phyloP scores from a whole-genome alignment of 2,329 filamentous ascomycete species.

The Sphaceloma murrayae region DNA sequence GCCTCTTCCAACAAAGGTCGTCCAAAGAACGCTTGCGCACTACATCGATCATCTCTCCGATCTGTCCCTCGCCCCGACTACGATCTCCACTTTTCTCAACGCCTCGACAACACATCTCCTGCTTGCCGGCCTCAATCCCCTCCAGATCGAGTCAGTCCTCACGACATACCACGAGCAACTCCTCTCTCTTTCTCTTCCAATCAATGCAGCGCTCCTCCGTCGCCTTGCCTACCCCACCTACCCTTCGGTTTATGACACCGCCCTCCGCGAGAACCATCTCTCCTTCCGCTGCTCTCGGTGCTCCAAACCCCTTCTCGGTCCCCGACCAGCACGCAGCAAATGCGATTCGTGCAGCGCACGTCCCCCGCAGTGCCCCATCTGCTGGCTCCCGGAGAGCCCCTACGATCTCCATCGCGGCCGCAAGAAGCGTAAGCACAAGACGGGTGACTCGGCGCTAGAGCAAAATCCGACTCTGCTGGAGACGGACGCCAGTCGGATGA shows the following conservation, averaged over 20 bases:
- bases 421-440: conserved; percentile 23
- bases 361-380: conserved; percentile 36
- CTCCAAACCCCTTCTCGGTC: conserved; percentile 45
- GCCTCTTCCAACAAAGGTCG: conserved; percentile 25
- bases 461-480: conserved; percentile 4
- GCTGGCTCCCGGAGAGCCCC: conserved; percentile 36
- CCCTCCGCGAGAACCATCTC: conserved; percentile 44
- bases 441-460: conserved; percentile 1
- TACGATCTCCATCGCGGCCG: conserved; percentile 28
- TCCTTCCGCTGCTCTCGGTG: conserved; percentile 49
- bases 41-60: conserved; percentile 34
- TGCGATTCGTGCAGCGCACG: conserved; percentile 43
- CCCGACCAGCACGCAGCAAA: conserved; percentile 35
- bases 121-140: conserved; percentile 37
- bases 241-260: conserved; percentile 49
- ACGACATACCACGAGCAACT: conserved; percentile 50
- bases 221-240: conserved; percentile 46
- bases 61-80: conserved; percentile 31
- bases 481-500: conserved; percentile 3
- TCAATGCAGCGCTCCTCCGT: conserved; percentile 47
- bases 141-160: conserved; percentile 48
- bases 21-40: conserved; percentile 29
- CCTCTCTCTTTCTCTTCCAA: conserved; percentile 37
- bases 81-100: conserved; percentile 34
- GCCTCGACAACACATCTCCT: conserved; percentile 33